phyloP scores from a whole-genome alignment of 768 basidiomycete species.

The Trametes maxima region DNA sequence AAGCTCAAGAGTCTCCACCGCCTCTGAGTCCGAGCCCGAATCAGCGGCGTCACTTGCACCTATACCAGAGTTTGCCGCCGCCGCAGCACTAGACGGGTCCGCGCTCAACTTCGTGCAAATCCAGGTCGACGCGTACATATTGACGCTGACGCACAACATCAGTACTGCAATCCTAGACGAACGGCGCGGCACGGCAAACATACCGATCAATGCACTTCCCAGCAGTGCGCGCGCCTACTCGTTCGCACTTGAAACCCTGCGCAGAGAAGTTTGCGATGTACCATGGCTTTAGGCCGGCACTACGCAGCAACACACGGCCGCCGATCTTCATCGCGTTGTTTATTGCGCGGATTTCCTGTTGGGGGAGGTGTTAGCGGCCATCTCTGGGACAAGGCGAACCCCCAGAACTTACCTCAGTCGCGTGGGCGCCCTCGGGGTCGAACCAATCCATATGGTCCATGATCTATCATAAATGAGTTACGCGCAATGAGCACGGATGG shows the following conservation, averaged over 20 bases:
- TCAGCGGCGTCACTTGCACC: background rate
- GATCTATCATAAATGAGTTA: slow-evolving; percentile 1
- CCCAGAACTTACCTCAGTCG: slow-evolving; percentile 6
- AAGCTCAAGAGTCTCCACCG: slow-evolving; percentile 4
- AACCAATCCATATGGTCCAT: slow-evolving; percentile 29
- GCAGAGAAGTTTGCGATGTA: slow-evolving; percentile 21
- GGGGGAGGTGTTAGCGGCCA: background rate
- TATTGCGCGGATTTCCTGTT: slow-evolving; percentile 19
- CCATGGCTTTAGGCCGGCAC: slow-evolving; percentile 22
- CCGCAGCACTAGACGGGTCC: slow-evolving; percentile 5
- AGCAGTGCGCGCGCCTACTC: slow-evolving; percentile 15
- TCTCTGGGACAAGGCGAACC: too few relatives aligned
- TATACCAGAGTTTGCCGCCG: background rate
- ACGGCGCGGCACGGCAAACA: background rate
- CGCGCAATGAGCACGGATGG: background rate
- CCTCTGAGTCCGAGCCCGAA: background rate
- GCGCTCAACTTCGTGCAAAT: slow-evolving; percentile 22
- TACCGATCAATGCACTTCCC: slow-evolving; percentile 24
- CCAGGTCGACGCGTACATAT: slow-evolving; percentile 27
- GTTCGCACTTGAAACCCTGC: slow-evolving; percentile 23
- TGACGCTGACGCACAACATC: slow-evolving; percentile 5
- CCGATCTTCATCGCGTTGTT: slow-evolving; percentile 25
- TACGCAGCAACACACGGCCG: slow-evolving; percentile 23
- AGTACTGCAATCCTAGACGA: background rate
- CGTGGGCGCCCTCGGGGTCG: slow-evolving; percentile 17